Base-by-base conservation (phyloP, 495 filamentous ascomycete genomes). In the Amorphotheca resinae region DNA sequence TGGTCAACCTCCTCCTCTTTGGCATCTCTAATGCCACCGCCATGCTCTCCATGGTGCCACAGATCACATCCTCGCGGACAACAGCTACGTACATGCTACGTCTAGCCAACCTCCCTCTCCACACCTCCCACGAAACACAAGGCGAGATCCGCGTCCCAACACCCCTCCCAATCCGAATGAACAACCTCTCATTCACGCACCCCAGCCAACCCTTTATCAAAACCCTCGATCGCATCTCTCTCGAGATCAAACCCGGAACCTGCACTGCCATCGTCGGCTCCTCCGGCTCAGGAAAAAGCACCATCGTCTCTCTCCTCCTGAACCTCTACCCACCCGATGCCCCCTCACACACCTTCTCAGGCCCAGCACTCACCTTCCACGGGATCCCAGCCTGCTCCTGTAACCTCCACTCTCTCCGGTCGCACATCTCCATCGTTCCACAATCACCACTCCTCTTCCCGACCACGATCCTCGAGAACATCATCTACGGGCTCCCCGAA, bases 251-350 rank as follows among this genome's bases (percentile, higher is more conserved):
- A 5, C 49, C 65, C 0, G 74, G 75, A 15, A 75, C 68, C 0
- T 80, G 70, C 45, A 82, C 75, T 2, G 85, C 84, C 3, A 73
- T 94, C 23, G 86, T 91, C 12, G 87, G 87, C 9, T 59, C 72
- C 3, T 95, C 87, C 0, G 93, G 93, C 0, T 82, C 76, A 18
- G 89, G 91, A 0, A 98, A 98, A 64, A 87, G 79, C 11, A 96
- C 93, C 1, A 72, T 95, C 32, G 74, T 79, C 1, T 77, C 79
- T 0, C 62, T 98, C 0, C 68, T 96, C 0, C 61, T 91, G 0
- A 69, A 74, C 1, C 68, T 87, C 14, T 84, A 84, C 51, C 52
- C 61, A 16, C 61, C 64, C 3, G 38, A 50, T 12, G 49, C 54
- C 8, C 52, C 58, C 12, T 55, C 58, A 15, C 42, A 59, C 1